Evolutionary conservation across 73 alveolate genomes (phyloP), one percentile per base, ranked within the genome.

Genomic region (Paraurostyla sp.): DNA sequence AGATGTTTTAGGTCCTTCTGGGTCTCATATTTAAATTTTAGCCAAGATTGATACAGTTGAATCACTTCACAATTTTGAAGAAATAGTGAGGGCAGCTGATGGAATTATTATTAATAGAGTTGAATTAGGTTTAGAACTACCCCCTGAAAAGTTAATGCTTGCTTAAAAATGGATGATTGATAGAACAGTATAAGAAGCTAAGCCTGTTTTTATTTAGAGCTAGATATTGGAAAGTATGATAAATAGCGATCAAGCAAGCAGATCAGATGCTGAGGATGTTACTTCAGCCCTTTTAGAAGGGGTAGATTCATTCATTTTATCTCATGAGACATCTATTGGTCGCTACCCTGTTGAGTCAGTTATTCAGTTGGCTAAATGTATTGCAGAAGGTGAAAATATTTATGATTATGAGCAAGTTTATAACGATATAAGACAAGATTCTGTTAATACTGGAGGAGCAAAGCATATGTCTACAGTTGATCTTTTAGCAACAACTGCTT

Each of bases 401-500:
- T 58, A 92, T 45, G 94, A 94, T 85, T 91, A 94, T 92, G 85
- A 60, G 48, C 35, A 78, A 59, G 71, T 62, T 41, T 88, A 23
- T 83, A 11, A 69, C 4, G 83, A 62, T 16, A 52, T 84, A 25
- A 49, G 69, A 7, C 45, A 29, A 52, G 80, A 78, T 1, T 57
- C 83, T 22, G 20, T 76, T 6, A 73, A 73, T 25, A 73, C 41
- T 45, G n/a, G n/a, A n/a, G n/a, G n/a, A n/a, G 78, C 89, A 25
- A 78, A 78, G 35, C 27, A 25, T 50, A 33, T 51, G 7, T 42
- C 89, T 0, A 18, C 89, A 1, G 76, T 54, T 4, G 91, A 81
- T 38, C 50, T 58, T 18, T 50, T 81, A 1, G 91, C 91, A 0
- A 58, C 91, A 22, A 81, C 91, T n/a, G 91, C 83, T 9, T 56